Percentiles rank a stretch among this genome's conserved stretches.
These are phyloP conservation scores for Podospora pseudocomata DNA, from an alignment of 495 filamentous ascomycete genomes.

Conservation along the genomic window DNA sequence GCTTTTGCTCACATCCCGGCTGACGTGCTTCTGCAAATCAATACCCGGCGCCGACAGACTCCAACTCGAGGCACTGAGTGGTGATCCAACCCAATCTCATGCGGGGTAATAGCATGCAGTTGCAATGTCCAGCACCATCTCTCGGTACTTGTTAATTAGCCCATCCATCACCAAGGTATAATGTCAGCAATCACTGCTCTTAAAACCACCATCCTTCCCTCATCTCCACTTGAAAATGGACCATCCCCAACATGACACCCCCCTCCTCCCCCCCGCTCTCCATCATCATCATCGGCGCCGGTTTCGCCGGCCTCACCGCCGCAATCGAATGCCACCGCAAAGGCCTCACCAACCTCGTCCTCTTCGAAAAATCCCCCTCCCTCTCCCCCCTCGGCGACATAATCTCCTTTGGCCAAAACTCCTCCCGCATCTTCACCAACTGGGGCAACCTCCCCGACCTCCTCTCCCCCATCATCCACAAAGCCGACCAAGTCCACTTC, in stretches of 20 bases:
- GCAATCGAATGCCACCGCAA: conserved; percentile 55
- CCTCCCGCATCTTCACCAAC: conserved; percentile 42
- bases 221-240: background rate
- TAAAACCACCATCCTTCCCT: background rate
- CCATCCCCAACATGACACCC: background rate
- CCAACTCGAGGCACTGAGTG: background rate
- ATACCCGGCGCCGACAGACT: conserved; percentile 1
- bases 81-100: background rate
- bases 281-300: conserved; percentile 57
- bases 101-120: background rate
- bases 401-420: conserved; percentile 52
- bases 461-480: conserved; percentile 50
- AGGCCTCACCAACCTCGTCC: conserved; percentile 27
- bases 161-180: background rate
- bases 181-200: background rate
- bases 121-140: background rate
- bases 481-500: conserved; percentile 33
- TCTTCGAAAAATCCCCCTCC: conserved; percentile 41
- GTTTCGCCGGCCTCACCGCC: conserved; percentile 58
- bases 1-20: background rate
- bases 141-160: conserved; percentile 1
- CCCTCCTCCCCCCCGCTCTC: background rate
- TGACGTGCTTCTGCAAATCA: background rate
- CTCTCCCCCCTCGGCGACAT: conserved; percentile 47
- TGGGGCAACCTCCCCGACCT: conserved; percentile 47